Evolutionary conservation across 2,329 filamentous ascomycete genomes (phyloP), one percentile per base, ranked within the genome.

Genomic region (Clonostachys rhizophaga): DNA sequence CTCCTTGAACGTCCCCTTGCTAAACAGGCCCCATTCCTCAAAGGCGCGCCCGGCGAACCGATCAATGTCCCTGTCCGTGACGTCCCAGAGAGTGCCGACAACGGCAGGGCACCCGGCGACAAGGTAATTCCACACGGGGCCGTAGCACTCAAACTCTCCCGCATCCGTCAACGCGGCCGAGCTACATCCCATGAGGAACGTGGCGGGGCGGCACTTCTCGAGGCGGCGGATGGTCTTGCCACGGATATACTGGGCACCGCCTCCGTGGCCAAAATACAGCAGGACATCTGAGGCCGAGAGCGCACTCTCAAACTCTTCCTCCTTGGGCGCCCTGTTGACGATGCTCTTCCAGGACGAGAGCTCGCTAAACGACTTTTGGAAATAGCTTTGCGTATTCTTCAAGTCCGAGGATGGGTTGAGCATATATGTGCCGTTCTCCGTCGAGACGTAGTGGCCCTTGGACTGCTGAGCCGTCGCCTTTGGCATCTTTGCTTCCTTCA

Each of bases 61-160:
- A 70, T 99, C 95, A 63, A 96, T 96, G 64, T 99, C 94, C 58
- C 89, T 89, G 64, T 99, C 94, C 10, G 94, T 99, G 44, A 99
- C 94, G 65, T 99, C 94, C 94, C 94, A 99, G 36, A 99, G 74
- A 14, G 91, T 96, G 42, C 91, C 94, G 3, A 97, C 84, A 10
- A 97, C 82, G 1, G 92, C 91, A 5, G 90, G 91, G 55, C 80
- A 83, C 2, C 90, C 92, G 0, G 91, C 91, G 55, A 92, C 84
- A 68, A 99, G 84, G 68, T 97, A 97, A 57, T 91, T 91, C 70
- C 91, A 84, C 20, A 94, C 88, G 47, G 92, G 90, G 2, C 94
- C 92, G 56, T 88, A 86, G n/a, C 87, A 85, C 64, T 97, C 91
- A 58, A 95, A 96, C 52, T 90, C 86, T 44, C 92, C 92, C 11